Evolutionary conservation across 2,329 filamentous ascomycete species (phyloP), one percentile per base, ranked within the genome.

Genomic region (Paraconiothyrium sp.): DNA sequence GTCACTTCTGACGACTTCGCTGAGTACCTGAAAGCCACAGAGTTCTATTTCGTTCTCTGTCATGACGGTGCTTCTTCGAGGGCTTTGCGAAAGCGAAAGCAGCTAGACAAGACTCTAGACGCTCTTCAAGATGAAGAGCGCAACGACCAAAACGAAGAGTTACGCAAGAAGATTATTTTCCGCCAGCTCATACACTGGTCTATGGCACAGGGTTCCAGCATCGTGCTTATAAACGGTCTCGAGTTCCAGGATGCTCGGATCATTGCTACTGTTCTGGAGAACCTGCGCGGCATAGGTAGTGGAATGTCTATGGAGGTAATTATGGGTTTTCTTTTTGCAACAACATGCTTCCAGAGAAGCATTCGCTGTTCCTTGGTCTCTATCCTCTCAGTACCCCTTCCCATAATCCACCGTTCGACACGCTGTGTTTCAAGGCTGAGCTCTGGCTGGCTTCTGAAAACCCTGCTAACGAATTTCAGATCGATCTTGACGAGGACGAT

Each of bases 1-100:
- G 70, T 85, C 14, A 74, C 81, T 13, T 83, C 84, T 44, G 54
- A 74, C 0, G 79, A 78, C 0, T 93, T 92, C 67, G 62, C 74
- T 5, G 68, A 82, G 1, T 91, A 92, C 68, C 78, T 91, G 1
- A 65, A 79, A 2, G 70, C 73, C 1, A 82, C 84, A 27, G 84
- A 86, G 0, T 80, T 88, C 3, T 89, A 91, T 70, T 92, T 93
- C 67, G 78, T 92, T 56, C 85, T 93, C 80, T 87, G 85, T 56
- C 89, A 91, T 66, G 88, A 92, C 72, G 90, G 89, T 49, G 81
- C 82, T 37, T 72, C 70, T 3, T 68, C 68, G 41, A 67, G 57
- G 44, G 68, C 70, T 37, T 57, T 67, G 24, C 67, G 64, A 27
- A 75, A 69, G 52, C 62, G 64, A 20, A 57, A 66, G 48, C 57